Evolutionary conservation across 768 basidiomycete species (phyloP), one percentile per base, ranked within the genome.

Genomic region (Boletus vermiculosoides): DNA sequence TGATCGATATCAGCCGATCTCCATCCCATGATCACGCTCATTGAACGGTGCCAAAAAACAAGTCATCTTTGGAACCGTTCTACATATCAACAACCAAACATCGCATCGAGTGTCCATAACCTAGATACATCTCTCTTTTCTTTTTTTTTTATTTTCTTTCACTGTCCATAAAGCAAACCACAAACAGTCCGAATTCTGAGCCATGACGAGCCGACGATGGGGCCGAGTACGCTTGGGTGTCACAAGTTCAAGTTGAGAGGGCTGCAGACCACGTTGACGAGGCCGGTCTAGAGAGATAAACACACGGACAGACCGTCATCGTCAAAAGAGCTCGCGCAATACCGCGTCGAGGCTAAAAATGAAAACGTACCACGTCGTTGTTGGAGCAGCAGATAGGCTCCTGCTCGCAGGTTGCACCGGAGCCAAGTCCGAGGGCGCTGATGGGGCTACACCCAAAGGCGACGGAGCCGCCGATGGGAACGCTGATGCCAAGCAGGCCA

Each of bases 331-430:
- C 22, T 12, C 8, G 25, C 18, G 33, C 3, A 10, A 23, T 2
- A 37, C 12, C 12, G 5, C 25, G 25, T 4, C 4, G 25, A 25
- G 5, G 22, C 9, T 8, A 22, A 0, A 2, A 11, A n/a, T 31
- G 6, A 30, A 20, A 5, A 60, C 50, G 50, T 12, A 60, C 62
- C 10, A 5, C 1, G 0, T 4, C 0, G 10, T 31, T 12, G 22
- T 23, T 1, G 20, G 4, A 1, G 48, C 65, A 66, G n/a, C 65
- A 66, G 25, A 59, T 40, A 2, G 66, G 15, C 9, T 56, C 6
- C 28, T 52, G 22, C 0, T 7, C 0, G 53, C 65, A 66, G 0
- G 0, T 0, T 1, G 47, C 9, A 12, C 46, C 49, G 5, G 44
- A 18, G 5, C 25, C 39, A 0, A 22, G 5, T 3, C 9, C n/a